Evolutionary conservation across 495 filamentous ascomycete genomes (phyloP).

Genomic region (Penicillium tannophilum): DNA sequence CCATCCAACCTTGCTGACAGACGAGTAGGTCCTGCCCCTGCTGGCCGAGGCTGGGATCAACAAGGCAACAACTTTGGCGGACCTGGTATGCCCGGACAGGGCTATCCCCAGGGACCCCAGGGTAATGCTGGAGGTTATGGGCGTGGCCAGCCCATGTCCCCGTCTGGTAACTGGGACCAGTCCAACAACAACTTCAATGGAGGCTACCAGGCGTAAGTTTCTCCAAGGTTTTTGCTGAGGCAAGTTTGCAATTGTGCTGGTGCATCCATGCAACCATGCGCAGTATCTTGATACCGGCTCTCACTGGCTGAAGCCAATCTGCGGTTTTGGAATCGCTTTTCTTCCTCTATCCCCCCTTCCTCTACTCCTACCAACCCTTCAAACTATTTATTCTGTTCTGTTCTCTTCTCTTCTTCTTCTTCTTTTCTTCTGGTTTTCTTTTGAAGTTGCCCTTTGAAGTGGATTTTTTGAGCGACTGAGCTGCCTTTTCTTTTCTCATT

Average conservation of each 20-base stretch:
- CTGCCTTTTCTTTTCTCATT: constrained; percentile 33
- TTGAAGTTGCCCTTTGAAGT: constrained; percentile 37
- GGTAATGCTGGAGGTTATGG: constrained; percentile 79
- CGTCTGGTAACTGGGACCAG: constrained; percentile 70
- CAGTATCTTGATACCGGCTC: constrained; percentile 13
- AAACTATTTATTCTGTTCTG: constrained; percentile 11
- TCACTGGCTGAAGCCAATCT: constrained; percentile 18
- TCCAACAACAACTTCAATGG: constrained; percentile 56
- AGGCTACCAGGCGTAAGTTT: constrained; percentile 54
- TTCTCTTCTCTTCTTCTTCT: constrained; percentile 19
- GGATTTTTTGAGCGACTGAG: constrained; percentile 51
- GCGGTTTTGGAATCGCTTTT: constrained; percentile 16
- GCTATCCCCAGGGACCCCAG: constrained; percentile 58
- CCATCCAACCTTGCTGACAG: constrained; percentile 9
- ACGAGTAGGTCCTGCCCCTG: constrained; percentile 56
- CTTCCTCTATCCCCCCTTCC: constrained; percentile 11
- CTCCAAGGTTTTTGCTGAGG: constrained; percentile 8
- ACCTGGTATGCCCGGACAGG: constrained; percentile 59
- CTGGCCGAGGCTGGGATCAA: constrained; percentile 64
- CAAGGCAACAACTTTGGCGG: constrained; percentile 60
- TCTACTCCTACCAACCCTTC: not conserved
- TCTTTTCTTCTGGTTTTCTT: constrained; percentile 21
- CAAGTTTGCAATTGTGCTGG: constrained; percentile 15
- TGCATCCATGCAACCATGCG: constrained; percentile 5
- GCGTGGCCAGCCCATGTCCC: constrained; percentile 74